A percentile compares a stretch with the other conserved stretches of the same genome.
Conservation (phyloP, 2,329 filamentous ascomycete genomes). For the Cryphonectria naterciae region DNA sequence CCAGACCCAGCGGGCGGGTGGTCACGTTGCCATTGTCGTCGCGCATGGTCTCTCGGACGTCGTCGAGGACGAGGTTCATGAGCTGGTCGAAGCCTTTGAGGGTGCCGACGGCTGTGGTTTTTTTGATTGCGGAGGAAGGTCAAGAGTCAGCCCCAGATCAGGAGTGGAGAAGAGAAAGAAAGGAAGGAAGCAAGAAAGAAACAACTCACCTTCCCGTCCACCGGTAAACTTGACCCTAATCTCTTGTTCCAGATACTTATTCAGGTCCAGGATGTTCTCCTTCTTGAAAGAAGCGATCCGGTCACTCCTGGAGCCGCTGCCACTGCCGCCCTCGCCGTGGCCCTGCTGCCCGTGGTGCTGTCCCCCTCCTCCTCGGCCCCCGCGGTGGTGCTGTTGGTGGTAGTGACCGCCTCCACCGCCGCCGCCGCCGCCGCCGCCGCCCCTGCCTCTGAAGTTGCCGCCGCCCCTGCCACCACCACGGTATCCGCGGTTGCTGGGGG, state of each 20-base stretch:
- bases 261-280: conserved; percentile 95
- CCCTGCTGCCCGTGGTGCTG: conserved; percentile 49
- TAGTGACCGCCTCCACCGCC: conserved; percentile 44
- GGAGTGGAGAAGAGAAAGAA: too few relatives aligned
- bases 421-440: conserved; percentile 42
- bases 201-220: conserved; percentile 76
- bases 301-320: conserved; percentile 68
- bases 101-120: conserved; percentile 72
- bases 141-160: background rate
- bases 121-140: too few relatives aligned
- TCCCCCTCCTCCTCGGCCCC: conserved; percentile 49
- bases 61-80: conserved; percentile 96
- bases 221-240: conserved; percentile 97
- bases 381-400: conserved; percentile 52
- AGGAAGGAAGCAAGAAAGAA: background rate
- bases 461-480: conserved; percentile 3
- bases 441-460: conserved; percentile 30
- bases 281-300: conserved; percentile 68
- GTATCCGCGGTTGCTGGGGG: conserved; percentile 8
- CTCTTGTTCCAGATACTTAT: conserved; percentile 96
- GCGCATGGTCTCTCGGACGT: conserved; percentile 87
- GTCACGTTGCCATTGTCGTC: conserved; percentile 92
- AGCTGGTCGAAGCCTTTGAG: conserved; percentile 96
- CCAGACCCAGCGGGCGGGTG: conserved; percentile 78
- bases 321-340: conserved; percentile 47